A percentile compares a stretch with the other conserved stretches of the same genome.
Conservation (phyloP, 2,329 filamentous ascomycete species). For the Neocucurbitaria cava region DNA sequence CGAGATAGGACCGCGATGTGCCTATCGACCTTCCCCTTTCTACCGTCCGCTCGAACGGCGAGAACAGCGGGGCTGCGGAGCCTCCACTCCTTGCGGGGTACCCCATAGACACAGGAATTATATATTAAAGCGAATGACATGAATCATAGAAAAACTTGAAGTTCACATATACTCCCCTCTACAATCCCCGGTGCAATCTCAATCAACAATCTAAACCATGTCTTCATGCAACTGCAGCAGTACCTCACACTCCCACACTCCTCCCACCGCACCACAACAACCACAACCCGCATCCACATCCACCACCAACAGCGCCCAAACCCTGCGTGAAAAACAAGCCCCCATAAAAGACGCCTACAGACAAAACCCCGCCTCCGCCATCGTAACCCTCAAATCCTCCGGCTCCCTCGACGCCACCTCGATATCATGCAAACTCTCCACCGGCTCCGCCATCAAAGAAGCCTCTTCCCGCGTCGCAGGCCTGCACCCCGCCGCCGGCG, state of each 20-base stretch:
- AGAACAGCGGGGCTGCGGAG: constrained; percentile 24
- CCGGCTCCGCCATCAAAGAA: constrained; percentile 49
- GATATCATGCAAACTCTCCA: constrained; percentile 57
- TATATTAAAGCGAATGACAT: constrained; percentile 5
- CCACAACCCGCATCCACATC: too few species aligned
- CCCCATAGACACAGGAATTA: constrained; percentile 16
- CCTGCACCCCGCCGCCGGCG: constrained; percentile 57
- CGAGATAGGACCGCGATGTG: background rate
- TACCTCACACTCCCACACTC: background rate
- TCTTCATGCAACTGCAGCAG: background rate
- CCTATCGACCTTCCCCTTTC: constrained; percentile 14
- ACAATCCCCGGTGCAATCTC: background rate
- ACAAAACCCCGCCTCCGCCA: constrained; percentile 52
- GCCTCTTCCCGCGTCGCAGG: constrained; percentile 54
- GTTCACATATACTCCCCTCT: background rate
- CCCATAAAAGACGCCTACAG: constrained; percentile 58
- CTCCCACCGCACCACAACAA: background rate
- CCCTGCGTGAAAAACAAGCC: constrained; percentile 57
- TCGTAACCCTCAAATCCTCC: constrained; percentile 55
- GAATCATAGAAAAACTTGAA: background rate
- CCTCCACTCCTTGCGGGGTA: constrained; percentile 28
- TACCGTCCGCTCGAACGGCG: constrained; percentile 23
- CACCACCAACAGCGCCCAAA: constrained; percentile 26
- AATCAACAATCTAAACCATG: background rate
- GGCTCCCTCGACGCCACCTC: constrained; percentile 54